Conservation (phyloP, 495 filamentous ascomycete genomes). For the Daldinia vernicosa region DNA sequence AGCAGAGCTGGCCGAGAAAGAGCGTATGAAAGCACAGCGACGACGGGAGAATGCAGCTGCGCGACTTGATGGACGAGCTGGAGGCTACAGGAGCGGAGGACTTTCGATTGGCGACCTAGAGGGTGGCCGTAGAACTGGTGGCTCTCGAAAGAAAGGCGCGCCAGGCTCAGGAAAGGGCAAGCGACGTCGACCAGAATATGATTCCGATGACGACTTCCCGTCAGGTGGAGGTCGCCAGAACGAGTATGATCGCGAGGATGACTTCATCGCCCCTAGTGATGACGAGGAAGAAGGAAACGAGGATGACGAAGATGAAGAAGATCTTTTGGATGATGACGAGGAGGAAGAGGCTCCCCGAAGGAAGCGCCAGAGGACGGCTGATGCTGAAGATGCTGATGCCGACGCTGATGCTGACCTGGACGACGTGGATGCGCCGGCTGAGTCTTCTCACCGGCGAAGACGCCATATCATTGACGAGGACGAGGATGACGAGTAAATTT, state of each 20-base stretch:
- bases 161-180: constrained; percentile 53
- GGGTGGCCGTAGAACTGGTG: constrained; percentile 57
- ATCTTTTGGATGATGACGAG: constrained; percentile 56
- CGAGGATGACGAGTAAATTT: constrained; percentile 54
- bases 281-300: constrained; percentile 70
- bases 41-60: constrained; percentile 73
- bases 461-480: constrained; percentile 60
- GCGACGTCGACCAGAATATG: constrained; percentile 60
- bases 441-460: constrained; percentile 48
- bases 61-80: constrained; percentile 65
- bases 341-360: constrained; percentile 58
- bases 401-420: constrained; percentile 57
- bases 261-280: constrained; percentile 78
- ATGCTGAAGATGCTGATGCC: constrained; percentile 52
- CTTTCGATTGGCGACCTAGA: constrained; percentile 80
- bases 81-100: constrained; percentile 62
- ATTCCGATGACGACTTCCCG: constrained; percentile 72
- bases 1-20: constrained; percentile 78
- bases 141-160: constrained; percentile 55
- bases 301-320: constrained; percentile 68
- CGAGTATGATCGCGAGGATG: constrained; percentile 84
- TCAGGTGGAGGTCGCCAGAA: constrained; percentile 73
- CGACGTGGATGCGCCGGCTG: constrained; percentile 53
- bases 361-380: constrained; percentile 60
- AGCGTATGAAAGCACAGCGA: constrained; percentile 72